Evolutionary conservation across 108 stramenopile genomes (phyloP), one percentile per base, ranked within the genome.

Genomic region (Cyclotella cryptica): DNA sequence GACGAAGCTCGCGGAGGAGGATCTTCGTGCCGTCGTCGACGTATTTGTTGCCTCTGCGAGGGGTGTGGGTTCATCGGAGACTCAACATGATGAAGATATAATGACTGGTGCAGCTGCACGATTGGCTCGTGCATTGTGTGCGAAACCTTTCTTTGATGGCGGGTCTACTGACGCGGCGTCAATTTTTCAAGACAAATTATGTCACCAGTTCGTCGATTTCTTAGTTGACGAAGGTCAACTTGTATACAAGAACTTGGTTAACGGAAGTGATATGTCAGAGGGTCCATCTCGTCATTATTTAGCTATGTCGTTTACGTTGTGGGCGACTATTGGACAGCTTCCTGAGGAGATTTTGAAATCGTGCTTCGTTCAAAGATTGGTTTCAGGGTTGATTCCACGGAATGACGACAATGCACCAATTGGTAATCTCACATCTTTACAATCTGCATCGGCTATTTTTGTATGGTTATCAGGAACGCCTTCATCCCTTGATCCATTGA

Each of bases 31-130:
- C 14, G 86, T 94, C 14, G 81, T 94, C 22, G 88, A 90, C 39
- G 93, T 94, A 17, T 94, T 92, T 76, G 89, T 89, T 17, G 87
- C 85, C n/a, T 67, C 59, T 28, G 78, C 80, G 30, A 69, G 61
- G 58, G 66, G 69, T 59, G 62, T 72, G 39, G 77, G 65, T 22
- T 47, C 58, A 30, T 41, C 66, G 8, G 66, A 66, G 30, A 43
- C 65, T 17, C 64, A 53, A 35, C 24, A 44, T 12, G 22, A 42
- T 52, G 46, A 44, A 47, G 74, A 80, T 41, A 66, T 74, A n/a
- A 86, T 72, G 73, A 82, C 87, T 9, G 80, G 79, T 30, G 88
- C 91, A 22, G 75, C 80, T 62, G 81, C 88, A 61, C 85, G 93
- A 29, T 75, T 94, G 55, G 87, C 87, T 19, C 75, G 78, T 39